Evolutionary conservation across 192 early-diverging fungal species (phyloP).

Genomic region (Coemansia guatemalensis): DNA sequence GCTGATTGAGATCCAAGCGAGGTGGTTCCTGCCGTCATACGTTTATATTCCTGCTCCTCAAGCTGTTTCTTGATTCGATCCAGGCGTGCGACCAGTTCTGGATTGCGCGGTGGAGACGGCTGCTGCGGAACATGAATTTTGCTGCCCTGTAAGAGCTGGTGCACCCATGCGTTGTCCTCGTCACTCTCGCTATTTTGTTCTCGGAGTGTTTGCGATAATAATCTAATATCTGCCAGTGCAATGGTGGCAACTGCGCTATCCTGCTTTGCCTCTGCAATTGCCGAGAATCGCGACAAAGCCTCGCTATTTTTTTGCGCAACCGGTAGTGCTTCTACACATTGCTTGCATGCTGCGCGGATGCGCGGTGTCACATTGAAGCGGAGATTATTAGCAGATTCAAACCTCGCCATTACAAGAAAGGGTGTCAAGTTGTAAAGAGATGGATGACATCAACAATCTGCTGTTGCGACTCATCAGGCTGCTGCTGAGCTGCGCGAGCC

Average conservation of each 20-base stretch:
- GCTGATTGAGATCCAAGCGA: background rate
- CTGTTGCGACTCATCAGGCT: background rate
- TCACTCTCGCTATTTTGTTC: background rate
- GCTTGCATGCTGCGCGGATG: slow-evolving; percentile 22
- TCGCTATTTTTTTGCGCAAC: background rate
- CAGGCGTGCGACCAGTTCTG: slow-evolving; percentile 39
- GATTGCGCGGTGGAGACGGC: slow-evolving; percentile 27
- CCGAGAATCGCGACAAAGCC: background rate
- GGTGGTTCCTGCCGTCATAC: slow-evolving; percentile 25
- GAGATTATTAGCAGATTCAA: slow-evolving; percentile 1
- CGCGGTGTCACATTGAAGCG: slow-evolving; percentile 22
- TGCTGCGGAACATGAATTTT: slow-evolving; percentile 25
- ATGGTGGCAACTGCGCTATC: slow-evolving; percentile 1
- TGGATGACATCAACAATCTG: background rate
- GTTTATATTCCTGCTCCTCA: slow-evolving; percentile 43
- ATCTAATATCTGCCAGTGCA: slow-evolving; percentile 19
- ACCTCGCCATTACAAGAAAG: background rate
- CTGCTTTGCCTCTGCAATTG: background rate
- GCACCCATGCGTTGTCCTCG: slow-evolving; percentile 20
- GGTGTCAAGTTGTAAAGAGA: background rate
- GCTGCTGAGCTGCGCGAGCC: background rate
- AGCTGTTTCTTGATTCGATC: slow-evolving; percentile 36
- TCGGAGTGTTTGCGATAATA: slow-evolving; percentile 22
- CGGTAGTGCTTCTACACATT: slow-evolving; percentile 5
- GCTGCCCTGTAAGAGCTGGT: slow-evolving; percentile 40